Percentiles rank a stretch among this genome's conserved stretches.
phyloP scores from a whole-genome alignment of 345 rosid species.

The Hypericum perforatum region DNA sequence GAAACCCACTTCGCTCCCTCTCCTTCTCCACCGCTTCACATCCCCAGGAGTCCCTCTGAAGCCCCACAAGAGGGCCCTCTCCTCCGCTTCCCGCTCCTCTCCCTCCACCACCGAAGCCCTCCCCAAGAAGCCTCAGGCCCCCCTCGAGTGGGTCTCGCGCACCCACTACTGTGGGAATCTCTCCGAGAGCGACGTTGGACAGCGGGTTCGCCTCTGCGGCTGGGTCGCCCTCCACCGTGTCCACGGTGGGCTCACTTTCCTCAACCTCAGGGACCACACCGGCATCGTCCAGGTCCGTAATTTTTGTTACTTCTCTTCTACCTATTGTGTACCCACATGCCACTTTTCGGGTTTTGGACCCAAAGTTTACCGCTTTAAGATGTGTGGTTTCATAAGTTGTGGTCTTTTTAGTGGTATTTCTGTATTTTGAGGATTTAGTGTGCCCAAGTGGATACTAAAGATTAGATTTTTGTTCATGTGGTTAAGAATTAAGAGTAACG shows the following conservation, averaged over 20 bases:
- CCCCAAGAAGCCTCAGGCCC: conserved; percentile 12
- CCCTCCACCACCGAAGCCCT: conserved; percentile 17
- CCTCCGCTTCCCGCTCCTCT: conserved; percentile 18
- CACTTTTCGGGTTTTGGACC: too few relatives aligned
- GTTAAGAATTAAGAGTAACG: too few relatives aligned
- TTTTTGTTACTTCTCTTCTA: neutral
- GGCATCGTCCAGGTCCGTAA: conserved; percentile 77
- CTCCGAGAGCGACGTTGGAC: conserved; percentile 54
- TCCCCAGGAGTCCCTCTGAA: conserved; percentile 7
- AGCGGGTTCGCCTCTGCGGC: conserved; percentile 78
- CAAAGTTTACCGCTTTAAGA: too few relatives aligned
- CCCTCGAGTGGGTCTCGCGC: conserved; percentile 68
- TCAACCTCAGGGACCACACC: conserved; percentile 91
- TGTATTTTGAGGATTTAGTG: too few relatives aligned
- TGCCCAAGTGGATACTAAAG: too few relatives aligned
- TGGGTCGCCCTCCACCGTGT: conserved; percentile 94
- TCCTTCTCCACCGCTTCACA: conserved; percentile 10
- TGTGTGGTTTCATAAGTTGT: neutral
- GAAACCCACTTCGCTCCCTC: conserved; percentile 9
- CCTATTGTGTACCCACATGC: neutral
- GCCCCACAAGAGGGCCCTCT: conserved; percentile 8
- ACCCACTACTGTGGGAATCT: conserved; percentile 56
- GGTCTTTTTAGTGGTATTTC: neutral
- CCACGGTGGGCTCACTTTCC: conserved; percentile 85
- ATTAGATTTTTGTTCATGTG: too few relatives aligned